A percentile compares a stretch with the other conserved stretches of the same genome.
Evolutionary conservation across 192 early-diverging fungal species (phyloP).

Genomic region (Coemansia sp.): DNA sequence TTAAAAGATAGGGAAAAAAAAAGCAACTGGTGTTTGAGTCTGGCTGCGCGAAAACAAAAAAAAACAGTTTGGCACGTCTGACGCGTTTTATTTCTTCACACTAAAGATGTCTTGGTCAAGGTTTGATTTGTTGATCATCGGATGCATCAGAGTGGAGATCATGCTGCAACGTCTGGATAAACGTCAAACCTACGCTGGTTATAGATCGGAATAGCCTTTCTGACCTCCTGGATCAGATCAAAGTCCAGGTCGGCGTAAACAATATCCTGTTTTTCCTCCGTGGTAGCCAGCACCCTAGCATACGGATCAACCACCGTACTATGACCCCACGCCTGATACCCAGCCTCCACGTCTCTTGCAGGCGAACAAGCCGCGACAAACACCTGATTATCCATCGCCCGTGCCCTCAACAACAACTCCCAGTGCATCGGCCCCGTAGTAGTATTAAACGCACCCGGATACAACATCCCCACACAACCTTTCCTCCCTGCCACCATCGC

Average conservation of each 20-base stretch:
- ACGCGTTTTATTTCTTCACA: neutral
- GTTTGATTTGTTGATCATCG: neutral
- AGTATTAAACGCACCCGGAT: conserved; percentile 95
- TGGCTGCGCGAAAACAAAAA: conserved; percentile 7
- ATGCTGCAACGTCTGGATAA: conserved; percentile 70
- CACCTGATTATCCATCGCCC: conserved; percentile 92
- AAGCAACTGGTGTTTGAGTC: neutral
- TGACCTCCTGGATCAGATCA: conserved; percentile 59
- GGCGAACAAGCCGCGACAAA: conserved; percentile 96
- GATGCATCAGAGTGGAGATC: neutral
- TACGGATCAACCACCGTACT: conserved; percentile 85
- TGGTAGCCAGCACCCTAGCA: conserved; percentile 71
- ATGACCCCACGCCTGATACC: conserved; percentile 94
- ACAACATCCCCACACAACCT: conserved; percentile 90
- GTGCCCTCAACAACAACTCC: conserved; percentile 82
- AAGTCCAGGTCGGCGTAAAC: conserved; percentile 78
- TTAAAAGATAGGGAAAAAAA: neutral
- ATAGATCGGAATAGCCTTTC: conserved; percentile 74
- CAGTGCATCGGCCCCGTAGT: conserved; percentile 95
- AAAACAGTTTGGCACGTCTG: neutral
- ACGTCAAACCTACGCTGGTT: conserved; percentile 87
- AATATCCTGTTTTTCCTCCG: conserved; percentile 74
- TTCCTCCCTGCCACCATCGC: conserved; percentile 89
- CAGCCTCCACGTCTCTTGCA: conserved; percentile 71
- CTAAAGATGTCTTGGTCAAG: too few species aligned